Percentiles rank a stretch among this genome's conserved stretches.
These are phyloP conservation scores for Capsella bursapastoris DNA, from an alignment of 345 rosid species.

Conservation along the genomic window DNA sequence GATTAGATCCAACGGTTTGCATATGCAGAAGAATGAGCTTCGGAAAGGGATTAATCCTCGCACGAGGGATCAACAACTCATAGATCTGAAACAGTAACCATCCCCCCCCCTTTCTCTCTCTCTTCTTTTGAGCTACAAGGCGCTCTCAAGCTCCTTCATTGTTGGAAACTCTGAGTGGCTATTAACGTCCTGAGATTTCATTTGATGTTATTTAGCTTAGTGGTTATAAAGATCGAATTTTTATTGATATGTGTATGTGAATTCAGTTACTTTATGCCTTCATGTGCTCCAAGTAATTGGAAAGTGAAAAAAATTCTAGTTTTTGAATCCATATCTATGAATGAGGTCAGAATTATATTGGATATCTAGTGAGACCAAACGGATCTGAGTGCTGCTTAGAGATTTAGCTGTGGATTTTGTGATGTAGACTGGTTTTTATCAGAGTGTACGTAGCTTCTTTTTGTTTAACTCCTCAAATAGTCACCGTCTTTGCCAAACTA, in stretches of 20 bases:
- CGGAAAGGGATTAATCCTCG: conserved; percentile 98
- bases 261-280: neutral
- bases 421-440: neutral
- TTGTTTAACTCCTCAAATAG: neutral
- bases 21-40: conserved; percentile 88
- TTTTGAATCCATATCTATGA: conserved; percentile 7
- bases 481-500: conserved; percentile 19
- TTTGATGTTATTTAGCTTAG: conserved; percentile 12
- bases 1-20: conserved; percentile 84
- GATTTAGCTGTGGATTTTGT: conserved; percentile 8
- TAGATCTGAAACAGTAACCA: conserved; percentile 75
- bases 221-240: neutral
- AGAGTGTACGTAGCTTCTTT: neutral
- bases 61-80: conserved; percentile 86
- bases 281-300: neutral
- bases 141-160: too few species aligned
- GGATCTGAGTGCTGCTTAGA: conserved; percentile 9
- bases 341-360: neutral
- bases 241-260: neutral
- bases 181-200: conserved; percentile 9
- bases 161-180: neutral
- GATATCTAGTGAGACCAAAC: neutral
- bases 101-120: too few species aligned
- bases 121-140: too few species aligned
- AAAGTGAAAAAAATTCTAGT: neutral